These are phyloP conservation scores for Aspergillus pseudoterreus DNA, from an alignment of 2,329 filamentous ascomycete genomes.

Conservation along the genomic window DNA sequence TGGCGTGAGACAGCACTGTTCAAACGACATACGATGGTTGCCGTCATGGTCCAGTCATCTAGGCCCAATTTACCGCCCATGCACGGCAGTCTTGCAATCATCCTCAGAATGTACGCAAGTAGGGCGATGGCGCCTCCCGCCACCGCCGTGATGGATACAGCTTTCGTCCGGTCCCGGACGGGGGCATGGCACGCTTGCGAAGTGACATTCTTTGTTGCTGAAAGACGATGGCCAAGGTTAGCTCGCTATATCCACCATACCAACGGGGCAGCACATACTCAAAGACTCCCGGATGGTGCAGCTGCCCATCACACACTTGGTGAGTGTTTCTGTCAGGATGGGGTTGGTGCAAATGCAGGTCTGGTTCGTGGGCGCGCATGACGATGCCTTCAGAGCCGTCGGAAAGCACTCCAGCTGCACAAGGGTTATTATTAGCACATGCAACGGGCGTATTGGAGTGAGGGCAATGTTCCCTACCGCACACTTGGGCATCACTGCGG, in stretches of 20 bases:
- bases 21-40: slow-evolving; percentile 17
- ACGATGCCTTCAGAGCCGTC: slow-evolving; percentile 27
- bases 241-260: not conserved
- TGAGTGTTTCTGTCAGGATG: slow-evolving; percentile 28
- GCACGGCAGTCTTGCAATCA: slow-evolving; percentile 34
- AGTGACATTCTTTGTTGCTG: slow-evolving; percentile 43
- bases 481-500: slow-evolving; percentile 16
- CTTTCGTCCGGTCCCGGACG: slow-evolving; percentile 30
- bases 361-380: slow-evolving; percentile 35
- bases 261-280: slow-evolving; percentile 19
- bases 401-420: slow-evolving; percentile 22
- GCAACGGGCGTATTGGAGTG: no score
- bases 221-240: slow-evolving; percentile 6
- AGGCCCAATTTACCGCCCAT: slow-evolving; percentile 35
- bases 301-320: slow-evolving; percentile 30
- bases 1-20: not conserved
- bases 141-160: slow-evolving; percentile 31
- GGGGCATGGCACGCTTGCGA: slow-evolving; percentile 37
- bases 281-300: slow-evolving; percentile 39
- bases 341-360: slow-evolving; percentile 39
- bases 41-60: slow-evolving; percentile 39
- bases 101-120: slow-evolving; percentile 30
- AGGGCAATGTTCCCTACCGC: slow-evolving; percentile 15
- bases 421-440: not conserved
- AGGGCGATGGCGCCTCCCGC: slow-evolving; percentile 33